A percentile compares a stretch with the other conserved stretches of the same genome.
These are phyloP conservation scores for Iris pallida DNA, from an alignment of 116 monocot species.

Conservation along the genomic window DNA sequence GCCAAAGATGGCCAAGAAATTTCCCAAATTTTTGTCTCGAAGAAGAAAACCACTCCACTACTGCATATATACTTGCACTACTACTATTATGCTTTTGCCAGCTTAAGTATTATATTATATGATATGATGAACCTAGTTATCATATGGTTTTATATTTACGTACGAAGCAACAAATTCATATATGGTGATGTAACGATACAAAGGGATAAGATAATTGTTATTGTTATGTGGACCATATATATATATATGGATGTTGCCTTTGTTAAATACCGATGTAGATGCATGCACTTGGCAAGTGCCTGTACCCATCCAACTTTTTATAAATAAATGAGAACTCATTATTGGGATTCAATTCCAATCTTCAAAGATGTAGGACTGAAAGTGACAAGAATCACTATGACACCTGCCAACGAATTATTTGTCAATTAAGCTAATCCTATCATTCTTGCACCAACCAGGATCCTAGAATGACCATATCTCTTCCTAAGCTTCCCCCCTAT, in stretches of 20 bases:
- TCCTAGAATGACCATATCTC: no score
- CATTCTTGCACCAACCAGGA: not conserved
- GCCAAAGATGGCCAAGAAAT: not conserved
- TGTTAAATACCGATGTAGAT: not conserved
- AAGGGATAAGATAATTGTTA: not conserved
- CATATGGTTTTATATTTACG: not conserved
- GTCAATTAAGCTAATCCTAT: not conserved
- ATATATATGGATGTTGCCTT: not conserved
- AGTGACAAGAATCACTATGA: not conserved
- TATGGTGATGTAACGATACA: not conserved
- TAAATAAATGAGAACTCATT: constrained; percentile 8
- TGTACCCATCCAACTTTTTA: not conserved
- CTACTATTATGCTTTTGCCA: not conserved
- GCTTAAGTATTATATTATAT: not conserved
- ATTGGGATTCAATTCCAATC: constrained; percentile 16
- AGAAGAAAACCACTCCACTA: not conserved
- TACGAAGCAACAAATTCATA: not conserved
- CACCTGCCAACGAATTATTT: not conserved
- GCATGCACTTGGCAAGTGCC: constrained; percentile 9
- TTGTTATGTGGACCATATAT: not conserved
- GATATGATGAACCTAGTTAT: not conserved
- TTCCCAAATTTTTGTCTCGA: not conserved
- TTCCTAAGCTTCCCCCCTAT: no score
- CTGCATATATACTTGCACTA: no score
- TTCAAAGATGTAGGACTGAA: constrained; percentile 12